Evolutionary conservation across 352 stramenopile species (phyloP).

Genomic region (Hyaloperonospora arabidopsidis): DNA sequence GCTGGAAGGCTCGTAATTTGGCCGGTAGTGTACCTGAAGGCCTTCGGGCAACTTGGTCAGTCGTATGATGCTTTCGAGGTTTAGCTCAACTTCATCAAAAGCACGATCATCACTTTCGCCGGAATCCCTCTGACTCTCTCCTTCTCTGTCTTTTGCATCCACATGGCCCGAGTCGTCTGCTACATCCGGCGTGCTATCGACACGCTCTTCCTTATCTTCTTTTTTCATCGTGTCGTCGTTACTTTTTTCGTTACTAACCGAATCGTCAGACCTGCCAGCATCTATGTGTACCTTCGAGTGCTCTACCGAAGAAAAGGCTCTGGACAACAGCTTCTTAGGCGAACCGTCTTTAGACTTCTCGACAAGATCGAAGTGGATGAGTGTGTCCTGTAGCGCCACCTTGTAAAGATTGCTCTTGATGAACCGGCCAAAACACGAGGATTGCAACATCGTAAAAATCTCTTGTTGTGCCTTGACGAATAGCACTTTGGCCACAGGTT

Average conservation of each 20-base stretch:
- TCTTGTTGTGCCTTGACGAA: constrained; percentile 70
- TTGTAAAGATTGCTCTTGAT: constrained; percentile 82
- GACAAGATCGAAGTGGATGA: constrained; percentile 50
- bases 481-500: constrained; percentile 37
- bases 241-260: constrained; percentile 9
- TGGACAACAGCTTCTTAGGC: constrained; percentile 53
- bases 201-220: constrained; percentile 13
- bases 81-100: constrained; percentile 55
- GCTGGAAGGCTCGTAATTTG: constrained; percentile 52
- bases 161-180: constrained; percentile 13
- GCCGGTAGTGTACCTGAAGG: constrained; percentile 75
- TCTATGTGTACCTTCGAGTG: constrained; percentile 19
- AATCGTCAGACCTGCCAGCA: neutral
- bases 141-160: constrained; percentile 33
- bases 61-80: constrained; percentile 81
- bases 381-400: constrained; percentile 63
- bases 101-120: constrained; percentile 39
- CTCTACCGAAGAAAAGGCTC: constrained; percentile 47
- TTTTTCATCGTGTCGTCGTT: constrained; percentile 8
- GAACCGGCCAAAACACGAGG: constrained; percentile 78
- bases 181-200: constrained; percentile 18
- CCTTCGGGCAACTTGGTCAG: constrained; percentile 71
- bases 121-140: constrained; percentile 29
- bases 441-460: constrained; percentile 72
- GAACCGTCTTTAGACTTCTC: constrained; percentile 55